Evolutionary conservation across 192 early-diverging fungal genomes (phyloP).

Genomic region (Coemansia sp.): DNA sequence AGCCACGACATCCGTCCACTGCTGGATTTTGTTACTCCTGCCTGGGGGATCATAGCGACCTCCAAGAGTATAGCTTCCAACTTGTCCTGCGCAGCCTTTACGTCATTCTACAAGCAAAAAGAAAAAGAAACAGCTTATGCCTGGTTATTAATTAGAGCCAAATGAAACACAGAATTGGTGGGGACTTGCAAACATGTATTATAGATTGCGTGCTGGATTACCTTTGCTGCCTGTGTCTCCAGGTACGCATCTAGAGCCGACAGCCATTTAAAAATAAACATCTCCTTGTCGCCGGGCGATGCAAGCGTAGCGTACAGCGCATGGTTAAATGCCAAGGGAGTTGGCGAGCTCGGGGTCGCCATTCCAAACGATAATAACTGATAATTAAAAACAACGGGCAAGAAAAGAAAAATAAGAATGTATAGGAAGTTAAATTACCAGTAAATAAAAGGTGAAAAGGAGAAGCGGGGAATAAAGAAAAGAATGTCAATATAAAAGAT

Average conservation of each 20-base stretch:
- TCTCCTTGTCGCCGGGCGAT: slow-evolving; percentile 69
- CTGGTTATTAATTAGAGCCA: neutral
- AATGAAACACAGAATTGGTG: no score
- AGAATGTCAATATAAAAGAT: neutral
- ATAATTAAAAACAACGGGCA: neutral
- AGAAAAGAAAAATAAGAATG: neutral
- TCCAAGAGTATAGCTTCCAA: slow-evolving; percentile 70
- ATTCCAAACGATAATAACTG: neutral
- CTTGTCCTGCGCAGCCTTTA: slow-evolving; percentile 65
- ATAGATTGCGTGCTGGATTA: neutral
- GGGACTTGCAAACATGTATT: no score
- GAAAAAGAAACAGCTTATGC: neutral
- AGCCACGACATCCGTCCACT: slow-evolving; percentile 66
- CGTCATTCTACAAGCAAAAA: slow-evolving; percentile 44
- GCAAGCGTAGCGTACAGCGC: slow-evolving; percentile 37
- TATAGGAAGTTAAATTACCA: slow-evolving; percentile 1
- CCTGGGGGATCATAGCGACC: slow-evolving; percentile 65
- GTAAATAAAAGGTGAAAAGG: neutral
- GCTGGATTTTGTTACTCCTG: slow-evolving; percentile 58
- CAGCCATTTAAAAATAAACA: slow-evolving; percentile 90
- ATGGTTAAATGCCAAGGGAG: slow-evolving; percentile 57
- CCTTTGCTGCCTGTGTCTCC: slow-evolving; percentile 27
- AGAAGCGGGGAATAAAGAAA: neutral
- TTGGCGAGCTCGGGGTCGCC: neutral
- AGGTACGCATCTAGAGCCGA: slow-evolving; percentile 75